Conservation (phyloP, 2,329 filamentous ascomycete genomes). For the Talaromyces albobiverticillius region DNA sequence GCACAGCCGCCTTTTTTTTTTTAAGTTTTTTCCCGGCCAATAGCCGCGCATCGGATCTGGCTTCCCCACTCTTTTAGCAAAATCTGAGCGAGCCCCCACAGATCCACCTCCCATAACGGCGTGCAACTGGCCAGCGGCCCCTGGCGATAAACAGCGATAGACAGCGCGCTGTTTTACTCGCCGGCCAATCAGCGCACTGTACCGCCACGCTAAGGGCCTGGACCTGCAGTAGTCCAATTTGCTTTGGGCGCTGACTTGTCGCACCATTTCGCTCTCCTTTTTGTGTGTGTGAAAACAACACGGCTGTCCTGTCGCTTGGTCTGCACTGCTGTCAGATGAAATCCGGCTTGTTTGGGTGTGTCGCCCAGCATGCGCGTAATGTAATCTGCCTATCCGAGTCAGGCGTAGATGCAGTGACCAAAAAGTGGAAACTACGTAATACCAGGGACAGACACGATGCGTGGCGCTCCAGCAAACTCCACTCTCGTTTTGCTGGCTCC, state of each 20-base stretch:
- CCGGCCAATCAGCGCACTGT: not conserved
- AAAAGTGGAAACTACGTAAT: no score
- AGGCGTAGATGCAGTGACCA: no score
- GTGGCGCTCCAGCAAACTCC: no score
- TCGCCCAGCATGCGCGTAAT: no score
- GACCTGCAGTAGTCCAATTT: conserved; percentile 13
- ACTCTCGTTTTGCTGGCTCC: no score
- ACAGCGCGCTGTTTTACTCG: no score
- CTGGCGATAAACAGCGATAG: not conserved
- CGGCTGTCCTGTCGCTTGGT: no score
- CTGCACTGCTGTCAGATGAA: not conserved
- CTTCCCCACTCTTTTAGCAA: not conserved
- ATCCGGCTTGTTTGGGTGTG: no score
- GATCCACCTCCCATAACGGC: not conserved
- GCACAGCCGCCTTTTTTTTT: not conserved
- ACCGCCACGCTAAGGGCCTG: not conserved
- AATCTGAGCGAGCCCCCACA: no score
- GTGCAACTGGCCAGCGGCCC: not conserved
- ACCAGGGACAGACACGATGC: no score
- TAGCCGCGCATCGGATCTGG: not conserved
- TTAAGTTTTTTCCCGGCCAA: not conserved
- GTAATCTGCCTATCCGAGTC: no score
- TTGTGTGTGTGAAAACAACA: not conserved
- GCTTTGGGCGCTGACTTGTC: not conserved
- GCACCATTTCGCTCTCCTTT: conserved; percentile 4